These are phyloP conservation scores for Magnusiomyces suaveolens DNA, from an alignment of 1,139 yeast genomes.

Conservation along the genomic window DNA sequence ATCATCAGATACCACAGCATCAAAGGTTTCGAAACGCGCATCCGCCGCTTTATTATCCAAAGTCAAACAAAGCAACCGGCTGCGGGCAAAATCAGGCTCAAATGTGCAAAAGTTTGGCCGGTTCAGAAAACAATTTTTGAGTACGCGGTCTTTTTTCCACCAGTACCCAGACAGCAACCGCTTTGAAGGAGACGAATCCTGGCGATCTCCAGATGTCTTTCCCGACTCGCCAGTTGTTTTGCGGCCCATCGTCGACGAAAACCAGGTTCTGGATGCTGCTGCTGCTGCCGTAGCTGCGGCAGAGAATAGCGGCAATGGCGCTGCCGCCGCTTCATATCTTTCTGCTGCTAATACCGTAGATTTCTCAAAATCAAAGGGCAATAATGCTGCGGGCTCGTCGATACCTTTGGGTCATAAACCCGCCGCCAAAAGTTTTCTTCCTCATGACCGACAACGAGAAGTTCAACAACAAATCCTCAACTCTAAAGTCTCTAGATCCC, in stretches of 20 bases:
- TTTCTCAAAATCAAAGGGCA: neutral
- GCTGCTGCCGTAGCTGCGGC: conserved; percentile 4
- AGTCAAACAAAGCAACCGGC: neutral
- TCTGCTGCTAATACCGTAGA: too few relatives aligned
- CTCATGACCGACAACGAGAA: neutral
- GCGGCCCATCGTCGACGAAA: neutral
- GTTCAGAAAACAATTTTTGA: conserved; percentile 2
- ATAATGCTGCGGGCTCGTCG: neutral
- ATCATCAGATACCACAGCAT: neutral
- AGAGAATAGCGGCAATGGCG: neutral
- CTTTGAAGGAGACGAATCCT: conserved; percentile 25
- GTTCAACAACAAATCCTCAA: neutral
- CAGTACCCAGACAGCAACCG: conserved; percentile 25
- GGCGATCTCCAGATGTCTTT: conserved; percentile 26
- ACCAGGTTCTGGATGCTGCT: neutral
- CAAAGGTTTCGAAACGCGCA: neutral
- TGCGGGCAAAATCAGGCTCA: neutral
- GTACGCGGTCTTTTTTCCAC: conserved; percentile 24
- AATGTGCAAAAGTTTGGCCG: conserved; percentile 9
- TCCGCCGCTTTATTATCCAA: neutral
- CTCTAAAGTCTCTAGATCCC: neutral
- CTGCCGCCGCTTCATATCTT: neutral
- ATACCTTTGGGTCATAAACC: too few relatives aligned
- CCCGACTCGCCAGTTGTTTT: conserved; percentile 9
- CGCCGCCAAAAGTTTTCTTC: neutral